Conservation (phyloP, 192 early-diverging fungal genomes). For the Bifiguratus adelaidae region DNA sequence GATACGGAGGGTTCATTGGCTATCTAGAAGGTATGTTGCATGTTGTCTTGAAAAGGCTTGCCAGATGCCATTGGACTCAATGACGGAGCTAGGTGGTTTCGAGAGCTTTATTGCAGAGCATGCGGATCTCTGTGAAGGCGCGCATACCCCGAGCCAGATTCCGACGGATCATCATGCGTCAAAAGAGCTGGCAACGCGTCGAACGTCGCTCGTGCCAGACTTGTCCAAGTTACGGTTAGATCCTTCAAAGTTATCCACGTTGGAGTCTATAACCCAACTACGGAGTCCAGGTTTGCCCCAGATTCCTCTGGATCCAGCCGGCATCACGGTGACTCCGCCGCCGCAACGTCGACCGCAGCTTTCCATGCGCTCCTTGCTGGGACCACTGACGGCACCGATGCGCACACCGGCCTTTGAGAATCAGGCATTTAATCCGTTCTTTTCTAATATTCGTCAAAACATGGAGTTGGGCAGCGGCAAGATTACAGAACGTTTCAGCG, state of each 20-base stretch:
- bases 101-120: constrained; percentile 17
- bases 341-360: constrained; percentile 9
- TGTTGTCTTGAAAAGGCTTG: not conserved
- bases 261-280: not conserved
- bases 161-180: not conserved
- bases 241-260: not conserved
- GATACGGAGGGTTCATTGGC: constrained; percentile 25
- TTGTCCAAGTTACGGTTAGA: not conserved
- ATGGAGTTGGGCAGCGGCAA: constrained; percentile 36
- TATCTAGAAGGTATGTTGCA: constrained; percentile 29
- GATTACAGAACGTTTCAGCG: constrained; percentile 41
- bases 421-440: constrained; percentile 44
- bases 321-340: not conserved
- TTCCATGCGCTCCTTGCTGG: constrained; percentile 12
- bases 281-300: not conserved
- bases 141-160: constrained; percentile 1
- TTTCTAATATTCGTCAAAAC: constrained; percentile 52
- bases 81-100: constrained; percentile 31
- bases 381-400: constrained; percentile 38
- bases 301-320: not conserved
- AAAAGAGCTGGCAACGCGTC: not conserved
- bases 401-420: constrained; percentile 43
- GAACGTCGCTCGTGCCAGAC: not conserved
- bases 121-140: constrained; percentile 15
- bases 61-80: not conserved